Base-by-base conservation (phyloP, 1,139 yeast genomes). In the Pichia sp. region DNA sequence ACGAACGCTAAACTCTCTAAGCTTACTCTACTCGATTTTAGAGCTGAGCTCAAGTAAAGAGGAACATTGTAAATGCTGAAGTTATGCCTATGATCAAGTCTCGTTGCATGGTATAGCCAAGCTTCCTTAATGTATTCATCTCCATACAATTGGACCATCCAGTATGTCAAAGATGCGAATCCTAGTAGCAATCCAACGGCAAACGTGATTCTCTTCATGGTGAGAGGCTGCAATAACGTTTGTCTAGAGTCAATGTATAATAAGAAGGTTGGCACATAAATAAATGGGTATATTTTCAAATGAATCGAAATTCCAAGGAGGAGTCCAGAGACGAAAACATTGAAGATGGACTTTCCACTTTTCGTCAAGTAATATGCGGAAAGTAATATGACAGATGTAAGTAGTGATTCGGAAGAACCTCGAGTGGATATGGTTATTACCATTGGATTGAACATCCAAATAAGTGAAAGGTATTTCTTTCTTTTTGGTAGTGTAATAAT, bases 401-500 rank as follows among this genome's bases (percentile, higher is more conserved):
- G 62, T 2, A 91, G 67, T 44, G 96, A 88, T 55, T 91, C 98
- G 0, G 96, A 82, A 16, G 94, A 84, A 1, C 98, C 98, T 38
- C 98, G 65, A 0, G 97, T 87, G 44, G 94, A 80, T 30, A 91
- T 91, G 2, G 95, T 87, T 22, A 83, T 76, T 0, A 88, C 98
- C 93, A 91, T 84, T 11, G 98, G 98, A 56, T 91, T 91, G 48
- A 86, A 66, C 27, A 91, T 65, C 98, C 98, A 91, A 4, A 87
- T 53, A 12, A 36, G 43, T 32, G 46, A 48, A 32, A 77, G 54
- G 9, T 79, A 56, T 40, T 63, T 61, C 34, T 72, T 52, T 29
- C 86, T 75, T 4, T 23, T n/a, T 3, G 46, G 41, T 28, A 40
- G 26, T 22, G 36, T 24, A 6, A 33, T 17, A 18, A 37, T 22